Evolutionary conservation across 257 asterid species (phyloP).

Genomic region (Fraxinus quadrangulata): DNA sequence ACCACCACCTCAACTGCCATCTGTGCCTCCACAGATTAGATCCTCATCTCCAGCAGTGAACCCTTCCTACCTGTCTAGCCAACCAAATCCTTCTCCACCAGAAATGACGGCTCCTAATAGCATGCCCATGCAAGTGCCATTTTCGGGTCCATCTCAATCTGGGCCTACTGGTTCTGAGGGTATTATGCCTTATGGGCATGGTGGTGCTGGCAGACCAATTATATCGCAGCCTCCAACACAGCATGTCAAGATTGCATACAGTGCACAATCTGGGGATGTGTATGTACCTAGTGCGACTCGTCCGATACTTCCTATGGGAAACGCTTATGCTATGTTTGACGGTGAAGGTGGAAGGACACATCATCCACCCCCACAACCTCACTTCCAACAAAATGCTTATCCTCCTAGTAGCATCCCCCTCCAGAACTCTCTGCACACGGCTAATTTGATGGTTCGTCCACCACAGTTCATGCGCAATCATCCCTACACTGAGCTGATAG

Average conservation of each 20-base stretch:
- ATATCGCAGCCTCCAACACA: constrained; percentile 58
- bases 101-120: constrained; percentile 58
- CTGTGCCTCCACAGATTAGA: constrained; percentile 65
- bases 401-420: constrained; percentile 60
- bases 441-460: constrained; percentile 42
- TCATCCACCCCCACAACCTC: constrained; percentile 57
- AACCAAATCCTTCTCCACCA: constrained; percentile 57
- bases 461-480: constrained; percentile 56
- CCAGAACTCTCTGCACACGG: constrained; percentile 53
- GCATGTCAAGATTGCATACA: constrained; percentile 55
- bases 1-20: constrained; percentile 36
- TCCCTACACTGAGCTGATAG: constrained; percentile 78
- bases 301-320: constrained; percentile 60
- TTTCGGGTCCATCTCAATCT: constrained; percentile 51
- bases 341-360: constrained; percentile 71
- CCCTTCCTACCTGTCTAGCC: constrained; percentile 55
- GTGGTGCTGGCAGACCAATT: constrained; percentile 54
- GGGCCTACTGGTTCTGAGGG: constrained; percentile 50
- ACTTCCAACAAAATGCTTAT: constrained; percentile 63
- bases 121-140: constrained; percentile 68
- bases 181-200: constrained; percentile 56
- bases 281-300: constrained; percentile 52
- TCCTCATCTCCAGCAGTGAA: constrained; percentile 63
- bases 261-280: constrained; percentile 60
- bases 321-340: constrained; percentile 62